Evolutionary conservation across 1,284 basidiomycete species (phyloP), one percentile per base, ranked within the genome.

Genomic region (Abortiporus biennis): DNA sequence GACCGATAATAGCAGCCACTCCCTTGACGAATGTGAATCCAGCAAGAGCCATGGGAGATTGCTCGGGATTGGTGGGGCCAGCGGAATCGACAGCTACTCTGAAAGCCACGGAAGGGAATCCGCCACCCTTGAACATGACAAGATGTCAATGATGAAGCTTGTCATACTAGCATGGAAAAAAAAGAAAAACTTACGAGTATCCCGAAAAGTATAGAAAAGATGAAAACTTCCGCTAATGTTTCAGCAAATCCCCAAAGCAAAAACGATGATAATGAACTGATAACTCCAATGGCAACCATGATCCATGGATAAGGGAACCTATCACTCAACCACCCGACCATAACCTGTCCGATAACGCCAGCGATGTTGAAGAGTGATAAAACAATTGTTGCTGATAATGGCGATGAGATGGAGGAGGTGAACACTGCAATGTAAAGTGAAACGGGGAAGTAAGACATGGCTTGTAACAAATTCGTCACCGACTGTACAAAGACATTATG

Each of bases 341-440:
- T 30, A 40, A 58, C 46, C 41, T 56, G 56, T n/a, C 55, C 53
- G 38, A 58, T 42, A 36, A 56, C 52, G 27, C 51, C 48, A 2
- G 56, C 49, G 15, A 50, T 50, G 47, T 58, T 58, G 49, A 58
- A 58, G 30, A 58, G 43, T 22, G 56, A 53, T 17, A 58, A 53
- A 8, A 51, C 54, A 44, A 56, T 36, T 2, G 40, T 42, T 15
- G 56, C 55, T 6, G 55, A 54, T 19, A 55, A 46, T n/a, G 55
- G 51, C 12, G 54, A 53, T n/a, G 55, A 49, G 23, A 58, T 43
- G 17, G 50, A 38, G 22, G 51, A 51, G 17, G 54, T 52, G 50
- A 54, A 58, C 21, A 55, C 48, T 24, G 56, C 51, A 36, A 58
- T 57, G 45, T 61, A 59, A 8, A 59, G 52, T 25, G 57, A 61